Base-by-base conservation (phyloP, 2,329 filamentous ascomycete species). In the Cytospora paraplurivora region DNA sequence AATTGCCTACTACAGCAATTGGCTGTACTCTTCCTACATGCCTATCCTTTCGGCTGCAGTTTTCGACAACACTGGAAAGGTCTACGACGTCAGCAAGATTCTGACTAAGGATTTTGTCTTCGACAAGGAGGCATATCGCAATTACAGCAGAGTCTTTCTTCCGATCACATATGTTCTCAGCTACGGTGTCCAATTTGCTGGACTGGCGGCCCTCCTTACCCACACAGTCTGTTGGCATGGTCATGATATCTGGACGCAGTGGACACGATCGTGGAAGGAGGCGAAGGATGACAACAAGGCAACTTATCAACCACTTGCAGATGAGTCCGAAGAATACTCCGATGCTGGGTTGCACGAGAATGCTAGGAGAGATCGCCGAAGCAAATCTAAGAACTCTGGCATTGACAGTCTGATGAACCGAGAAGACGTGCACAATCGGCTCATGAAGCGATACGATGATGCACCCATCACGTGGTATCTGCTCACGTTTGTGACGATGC, bases 151-250 rank as follows among this genome's bases (percentile, higher is more conserved):
- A 19, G 90, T 96, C 1, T 96, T 93, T 68, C 77, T 96, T 10
- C 91, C 92, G 1, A 92, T 95, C 65, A 95, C 92, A 0, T 96
- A 95, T 72, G 90, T 93, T 21, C 81, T 96, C 49, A 93, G 91
- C 71, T 96, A 96, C 69, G 92, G 89, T 3, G 84, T 96, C 32
- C 92, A 95, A 71, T 96, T 96, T 73, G 92, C 92, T 13, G 90
- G 89, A 1, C 79, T 96, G 21, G 88, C 91, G 32, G 89, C 91
- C 1, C 79, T 96, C 13, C 78, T 96, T 19, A 92, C 91, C 1
- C 92, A 96, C 72, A 96, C 92, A 0, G 79, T 85, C 27, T 91
- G 92, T 71, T 95, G 92, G 91, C 91, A 96, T 70, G 92, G 92
- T 15, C 85, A 84, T 68, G 92, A 95, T 72, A 94, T 96, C 21